Conservation (phyloP, 768 basidiomycete genomes). For the Scleroderma citrinum region DNA sequence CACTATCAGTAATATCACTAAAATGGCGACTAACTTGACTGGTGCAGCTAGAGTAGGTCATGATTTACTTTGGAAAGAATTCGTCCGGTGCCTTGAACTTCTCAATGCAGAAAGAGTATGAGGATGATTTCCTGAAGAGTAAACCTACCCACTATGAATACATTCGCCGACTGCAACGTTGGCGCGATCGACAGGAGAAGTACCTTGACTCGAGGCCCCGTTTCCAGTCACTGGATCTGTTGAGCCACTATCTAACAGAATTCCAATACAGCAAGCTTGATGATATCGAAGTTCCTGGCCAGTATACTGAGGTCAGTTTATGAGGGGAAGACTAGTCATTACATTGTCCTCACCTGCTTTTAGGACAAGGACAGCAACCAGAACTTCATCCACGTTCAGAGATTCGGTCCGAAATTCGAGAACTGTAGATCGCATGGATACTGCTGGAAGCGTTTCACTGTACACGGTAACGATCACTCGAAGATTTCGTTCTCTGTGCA, state of each 20-base stretch:
- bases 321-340: neutral
- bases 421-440: conserved; percentile 81
- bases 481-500: conserved; percentile 88
- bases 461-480: conserved; percentile 90
- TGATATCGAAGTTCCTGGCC: conserved; percentile 97
- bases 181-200: conserved; percentile 88
- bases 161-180: conserved; percentile 81
- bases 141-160: conserved; percentile 83
- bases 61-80: neutral
- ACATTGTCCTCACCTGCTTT: conserved; percentile 6
- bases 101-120: conserved; percentile 67
- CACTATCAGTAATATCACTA: conserved; percentile 50
- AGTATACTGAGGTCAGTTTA: conserved; percentile 84
- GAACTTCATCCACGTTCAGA: conserved; percentile 84
- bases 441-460: conserved; percentile 84
- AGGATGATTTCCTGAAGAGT: conserved; percentile 80
- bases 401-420: conserved; percentile 88
- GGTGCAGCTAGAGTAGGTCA: conserved; percentile 50
- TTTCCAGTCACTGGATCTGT: conserved; percentile 74
- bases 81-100: neutral
- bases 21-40: conserved; percentile 57
- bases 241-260: conserved; percentile 92
- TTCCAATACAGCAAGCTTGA: conserved; percentile 98
- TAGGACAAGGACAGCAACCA: conserved; percentile 95
- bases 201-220: conserved; percentile 78